phyloP scores from a whole-genome alignment of 129 eudicot species.

The Flaveria robusta region DNA sequence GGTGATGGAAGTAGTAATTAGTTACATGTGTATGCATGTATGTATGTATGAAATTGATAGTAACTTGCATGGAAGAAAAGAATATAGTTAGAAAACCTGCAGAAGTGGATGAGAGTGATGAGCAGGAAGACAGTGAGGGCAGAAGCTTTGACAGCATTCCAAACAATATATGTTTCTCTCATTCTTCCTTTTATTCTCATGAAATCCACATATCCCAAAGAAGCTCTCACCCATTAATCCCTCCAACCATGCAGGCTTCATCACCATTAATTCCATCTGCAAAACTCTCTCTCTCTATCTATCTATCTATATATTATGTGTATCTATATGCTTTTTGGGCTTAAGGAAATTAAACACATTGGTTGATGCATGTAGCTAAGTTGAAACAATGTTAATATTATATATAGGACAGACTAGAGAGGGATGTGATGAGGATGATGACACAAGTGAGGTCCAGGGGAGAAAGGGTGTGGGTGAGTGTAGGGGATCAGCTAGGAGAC shows the following conservation, averaged over 20 bases:
- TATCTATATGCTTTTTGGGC: too few species aligned
- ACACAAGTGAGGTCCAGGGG: constrained; percentile 7
- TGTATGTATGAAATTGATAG: background rate
- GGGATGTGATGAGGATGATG: constrained; percentile 8
- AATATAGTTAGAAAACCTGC: constrained; percentile 47
- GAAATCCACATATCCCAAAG: constrained; percentile 68
- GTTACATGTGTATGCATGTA: background rate
- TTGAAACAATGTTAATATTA: constrained; percentile 13
- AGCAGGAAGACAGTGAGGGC: constrained; percentile 92
- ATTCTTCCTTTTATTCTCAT: constrained; percentile 64
- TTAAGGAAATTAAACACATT: background rate
- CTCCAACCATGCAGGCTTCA: constrained; percentile 85
- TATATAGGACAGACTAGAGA: background rate
- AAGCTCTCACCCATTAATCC: constrained; percentile 71
- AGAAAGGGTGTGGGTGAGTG: constrained; percentile 33
- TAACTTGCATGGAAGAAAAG: constrained; percentile 18
- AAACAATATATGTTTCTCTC: constrained; percentile 87
- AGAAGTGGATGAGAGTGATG: constrained; percentile 80
- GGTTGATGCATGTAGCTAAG: constrained; percentile 12
- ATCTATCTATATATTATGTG: background rate
- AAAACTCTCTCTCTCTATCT: constrained; percentile 5
- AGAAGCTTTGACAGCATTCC: constrained; percentile 73
- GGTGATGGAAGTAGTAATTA: too few species aligned
- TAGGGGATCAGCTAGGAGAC: constrained; percentile 25
- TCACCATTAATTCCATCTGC: constrained; percentile 11